Evolutionary conservation across 176 grass and related monocot species (phyloP).

Genomic region (Rhynchospora tenuis): DNA sequence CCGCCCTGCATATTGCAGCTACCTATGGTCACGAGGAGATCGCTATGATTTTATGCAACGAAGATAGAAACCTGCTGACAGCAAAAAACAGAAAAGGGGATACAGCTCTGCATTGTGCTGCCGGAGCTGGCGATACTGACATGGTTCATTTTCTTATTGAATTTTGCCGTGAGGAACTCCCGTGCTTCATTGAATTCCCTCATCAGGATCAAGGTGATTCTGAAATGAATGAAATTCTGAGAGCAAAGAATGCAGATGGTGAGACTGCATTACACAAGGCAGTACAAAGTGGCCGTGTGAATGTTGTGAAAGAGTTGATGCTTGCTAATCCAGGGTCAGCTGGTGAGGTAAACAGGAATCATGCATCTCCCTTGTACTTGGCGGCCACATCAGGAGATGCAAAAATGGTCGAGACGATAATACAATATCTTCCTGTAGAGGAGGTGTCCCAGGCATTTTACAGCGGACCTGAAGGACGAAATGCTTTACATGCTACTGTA

Average conservation of each 20-base stretch:
- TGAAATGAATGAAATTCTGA: not conserved
- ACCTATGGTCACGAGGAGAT: not conserved
- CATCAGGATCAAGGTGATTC: not conserved
- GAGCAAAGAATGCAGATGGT: not conserved
- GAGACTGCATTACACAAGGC: not conserved
- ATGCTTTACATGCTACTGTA: not conserved
- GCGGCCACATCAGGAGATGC: not conserved
- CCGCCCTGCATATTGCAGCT: not conserved
- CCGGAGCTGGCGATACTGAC: not conserved
- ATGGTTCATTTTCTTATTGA: not conserved
- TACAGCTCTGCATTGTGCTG: not conserved
- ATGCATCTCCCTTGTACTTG: not conserved
- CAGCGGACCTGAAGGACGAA: not conserved
- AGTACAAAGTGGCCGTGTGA: not conserved
- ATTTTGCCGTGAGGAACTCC: not conserved
- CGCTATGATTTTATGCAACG: not conserved
- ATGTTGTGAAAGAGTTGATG: slow-evolving; percentile 2
- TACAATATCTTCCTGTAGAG: not conserved
- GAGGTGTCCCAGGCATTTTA: not conserved
- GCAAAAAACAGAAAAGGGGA: not conserved
- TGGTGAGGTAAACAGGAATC: not conserved
- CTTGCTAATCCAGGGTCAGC: not conserved
- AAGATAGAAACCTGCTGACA: not conserved
- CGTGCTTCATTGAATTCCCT: not conserved
- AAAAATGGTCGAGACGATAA: not conserved